A percentile compares a stretch with the other conserved stretches of the same genome.
Evolutionary conservation across 75 land plant genomes (phyloP).

Genomic region (Sequoia sempervirens): DNA sequence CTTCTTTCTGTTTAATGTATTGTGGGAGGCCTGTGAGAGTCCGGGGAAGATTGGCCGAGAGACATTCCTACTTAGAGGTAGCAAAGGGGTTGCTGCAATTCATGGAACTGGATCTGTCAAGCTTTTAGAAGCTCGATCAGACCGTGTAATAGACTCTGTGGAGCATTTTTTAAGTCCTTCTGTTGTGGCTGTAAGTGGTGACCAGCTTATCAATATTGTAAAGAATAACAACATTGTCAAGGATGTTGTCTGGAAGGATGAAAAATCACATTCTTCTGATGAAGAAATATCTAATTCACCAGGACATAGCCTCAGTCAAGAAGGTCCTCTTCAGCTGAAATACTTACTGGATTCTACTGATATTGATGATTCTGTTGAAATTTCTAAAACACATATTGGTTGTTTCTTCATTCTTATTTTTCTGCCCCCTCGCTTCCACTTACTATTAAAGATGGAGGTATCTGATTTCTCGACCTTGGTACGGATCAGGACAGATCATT

Average conservation of each 20-base stretch:
- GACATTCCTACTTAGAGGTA: constrained; percentile 60
- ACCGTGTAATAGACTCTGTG: constrained; percentile 47
- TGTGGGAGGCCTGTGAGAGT: constrained; percentile 84
- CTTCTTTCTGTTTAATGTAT: constrained; percentile 56
- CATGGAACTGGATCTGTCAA: constrained; percentile 83
- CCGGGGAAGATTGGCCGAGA: constrained; percentile 66
- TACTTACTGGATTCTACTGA: constrained; percentile 29
- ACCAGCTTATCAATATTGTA: constrained; percentile 42
- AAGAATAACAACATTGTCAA: constrained; percentile 42
- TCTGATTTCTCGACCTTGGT: constrained; percentile 75
- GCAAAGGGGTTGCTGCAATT: constrained; percentile 60
- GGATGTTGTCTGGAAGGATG: constrained; percentile 52
- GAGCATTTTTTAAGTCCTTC: constrained; percentile 58
- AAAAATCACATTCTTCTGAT: constrained; percentile 7
- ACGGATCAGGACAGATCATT: constrained; percentile 91
- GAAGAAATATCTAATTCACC: constrained; percentile 11
- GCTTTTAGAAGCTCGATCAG: constrained; percentile 64
- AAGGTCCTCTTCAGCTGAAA: constrained; percentile 37
- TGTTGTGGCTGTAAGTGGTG: constrained; percentile 73
- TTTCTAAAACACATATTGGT: constrained; percentile 45
- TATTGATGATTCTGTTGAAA: constrained; percentile 1
- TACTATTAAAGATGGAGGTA: constrained; percentile 86
- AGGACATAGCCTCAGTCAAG: constrained; percentile 4
- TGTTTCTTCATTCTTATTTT: constrained; percentile 62
- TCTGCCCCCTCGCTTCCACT: constrained; percentile 87